These are phyloP conservation scores for Starmerella powellii DNA, from an alignment of 805 yeast species.

Conservation along the genomic window DNA sequence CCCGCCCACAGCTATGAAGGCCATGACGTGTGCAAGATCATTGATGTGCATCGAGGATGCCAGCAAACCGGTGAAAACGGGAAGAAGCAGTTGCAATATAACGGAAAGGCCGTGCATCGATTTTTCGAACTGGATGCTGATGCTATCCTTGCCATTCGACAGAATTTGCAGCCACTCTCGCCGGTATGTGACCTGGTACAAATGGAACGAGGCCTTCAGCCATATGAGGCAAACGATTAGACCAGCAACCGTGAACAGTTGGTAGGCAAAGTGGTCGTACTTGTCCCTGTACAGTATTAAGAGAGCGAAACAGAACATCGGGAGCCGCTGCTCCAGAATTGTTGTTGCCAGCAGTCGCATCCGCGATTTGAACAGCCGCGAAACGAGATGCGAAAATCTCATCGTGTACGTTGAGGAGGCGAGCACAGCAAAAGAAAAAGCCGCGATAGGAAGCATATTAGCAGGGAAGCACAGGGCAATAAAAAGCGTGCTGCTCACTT, in stretches of 20 bases:
- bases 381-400: neutral
- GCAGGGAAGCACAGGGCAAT: slow-evolving; percentile 10
- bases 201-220: slow-evolving; percentile 8
- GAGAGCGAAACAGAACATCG: slow-evolving; percentile 8
- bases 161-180: slow-evolving; percentile 23
- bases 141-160: slow-evolving; percentile 20
- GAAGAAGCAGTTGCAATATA: slow-evolving; percentile 10
- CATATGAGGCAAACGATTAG: slow-evolving; percentile 1
- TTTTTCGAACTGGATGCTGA: slow-evolving; percentile 12
- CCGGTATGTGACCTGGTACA: slow-evolving; percentile 16
- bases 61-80: slow-evolving; percentile 13
- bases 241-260: neutral
- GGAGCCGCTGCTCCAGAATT: slow-evolving; percentile 9
- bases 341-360: slow-evolving; percentile 5
- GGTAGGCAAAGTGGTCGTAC: neutral
- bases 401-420: slow-evolving; percentile 6
- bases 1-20: slow-evolving; percentile 9
- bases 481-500: slow-evolving; percentile 15
- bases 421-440: slow-evolving; percentile 14
- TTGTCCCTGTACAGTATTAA: slow-evolving; percentile 1
- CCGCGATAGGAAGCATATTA: slow-evolving; percentile 15
- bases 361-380: slow-evolving; percentile 13
- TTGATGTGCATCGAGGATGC: slow-evolving; percentile 3
- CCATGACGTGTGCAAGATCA: slow-evolving; percentile 5
- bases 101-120: slow-evolving; percentile 13